Base-by-base conservation (phyloP, 2,329 filamentous ascomycete genomes). In the Cercospora beticola region DNA sequence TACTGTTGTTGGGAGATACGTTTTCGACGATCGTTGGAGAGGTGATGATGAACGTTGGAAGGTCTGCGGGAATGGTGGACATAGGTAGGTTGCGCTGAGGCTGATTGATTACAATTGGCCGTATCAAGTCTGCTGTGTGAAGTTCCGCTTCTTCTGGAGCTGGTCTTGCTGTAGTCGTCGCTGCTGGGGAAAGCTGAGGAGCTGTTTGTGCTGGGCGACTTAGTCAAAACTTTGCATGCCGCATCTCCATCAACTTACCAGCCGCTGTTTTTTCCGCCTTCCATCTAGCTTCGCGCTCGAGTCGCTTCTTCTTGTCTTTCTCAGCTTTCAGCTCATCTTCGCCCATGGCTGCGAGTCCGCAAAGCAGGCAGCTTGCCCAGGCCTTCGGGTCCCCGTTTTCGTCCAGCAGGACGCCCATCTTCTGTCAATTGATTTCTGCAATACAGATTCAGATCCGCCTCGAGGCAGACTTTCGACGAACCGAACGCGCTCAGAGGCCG, bases 381-480 rank as follows among this genome's bases (percentile, higher is more conserved):
- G n/a, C 30, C 14, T 64, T 64, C 0, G 31, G 62, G 18, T 64
- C 62, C 33, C 62, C 52, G 7, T 64, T 18, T 16, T 64, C 62
- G 8, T 64, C 33, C 9, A 36, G 52, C 21, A 64, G 14, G 18
- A 58, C 9, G 12, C 62, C 62, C 62, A 64, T 64, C 56, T 18
- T 16, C 16, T 14, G 16, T 30, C 14, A 6, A 4, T 4, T 26
- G 4, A 23, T 3, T 14, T 5, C 2, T 26, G 6, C 33, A 16
- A 5, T 28, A 21, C 10, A n/a, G 52, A 2, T 26, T 21, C 7
- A 9, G 40, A 46, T 46, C 43, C 7, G 6, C n/a, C n/a, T 8
- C 43, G 2, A 3, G 12, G 5, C 5, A 36, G 14, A 36, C 33
- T 36, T 36, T 16, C 12, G 33, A 36, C 5, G 14, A 36, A 36